A percentile compares a stretch with the other conserved stretches of the same genome.
These are phyloP conservation scores for Drosera spatulata DNA, from an alignment of 179 eudicot genomes.

Conservation along the genomic window DNA sequence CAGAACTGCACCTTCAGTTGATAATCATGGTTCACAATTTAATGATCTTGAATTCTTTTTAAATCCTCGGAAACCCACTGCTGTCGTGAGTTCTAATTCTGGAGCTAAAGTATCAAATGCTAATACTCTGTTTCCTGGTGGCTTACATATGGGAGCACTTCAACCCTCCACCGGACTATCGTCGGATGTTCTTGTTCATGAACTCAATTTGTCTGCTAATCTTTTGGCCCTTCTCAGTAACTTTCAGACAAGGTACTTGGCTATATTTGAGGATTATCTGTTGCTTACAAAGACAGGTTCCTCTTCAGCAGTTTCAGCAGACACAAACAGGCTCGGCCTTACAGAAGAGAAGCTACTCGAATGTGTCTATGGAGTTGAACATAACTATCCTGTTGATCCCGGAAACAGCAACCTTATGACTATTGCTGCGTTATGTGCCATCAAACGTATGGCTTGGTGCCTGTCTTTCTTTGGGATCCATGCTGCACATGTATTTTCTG, in stretches of 20 bases:
- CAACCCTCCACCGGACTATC: conserved; percentile 13
- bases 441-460: conserved; percentile 68
- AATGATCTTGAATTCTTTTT: conserved; percentile 69
- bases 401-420: conserved; percentile 15
- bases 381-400: conserved; percentile 13
- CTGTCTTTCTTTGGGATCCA: conserved; percentile 53
- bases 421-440: conserved; percentile 33
- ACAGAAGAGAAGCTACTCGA: conserved; percentile 36
- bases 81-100: conserved; percentile 18
- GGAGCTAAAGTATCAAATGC: conserved; percentile 17
- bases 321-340: conserved; percentile 29
- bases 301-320: conserved; percentile 14
- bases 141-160: conserved; percentile 13
- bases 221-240: conserved; percentile 27
- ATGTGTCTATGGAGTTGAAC: conserved; percentile 15
- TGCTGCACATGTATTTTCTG: conserved; percentile 22
- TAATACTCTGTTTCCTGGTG: conserved; percentile 15
- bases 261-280: conserved; percentile 23
- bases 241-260: conserved; percentile 27
- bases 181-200: conserved; percentile 33
- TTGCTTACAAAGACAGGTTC: conserved; percentile 15
- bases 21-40: conserved; percentile 29
- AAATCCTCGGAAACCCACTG: conserved; percentile 40
- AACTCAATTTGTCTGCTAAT: conserved; percentile 35
- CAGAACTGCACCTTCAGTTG: conserved; percentile 17